phyloP scores from a whole-genome alignment of 202 grass and related monocot genomes.

The Setaria italica region DNA sequence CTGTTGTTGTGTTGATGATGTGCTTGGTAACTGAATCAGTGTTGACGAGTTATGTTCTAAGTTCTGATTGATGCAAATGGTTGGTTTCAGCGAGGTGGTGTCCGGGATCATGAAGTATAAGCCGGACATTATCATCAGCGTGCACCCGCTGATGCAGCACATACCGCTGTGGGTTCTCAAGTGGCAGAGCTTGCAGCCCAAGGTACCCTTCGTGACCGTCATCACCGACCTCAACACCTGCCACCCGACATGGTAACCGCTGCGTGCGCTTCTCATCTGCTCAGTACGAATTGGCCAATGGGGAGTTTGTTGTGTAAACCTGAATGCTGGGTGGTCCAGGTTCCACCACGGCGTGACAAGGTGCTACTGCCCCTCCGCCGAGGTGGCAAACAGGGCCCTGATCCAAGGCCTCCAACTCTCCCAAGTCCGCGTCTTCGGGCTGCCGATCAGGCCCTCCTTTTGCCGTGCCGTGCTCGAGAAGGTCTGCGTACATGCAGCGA shows the following conservation, averaged over 20 bases:
- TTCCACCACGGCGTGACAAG: slow-evolving; percentile 83
- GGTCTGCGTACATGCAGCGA: slow-evolving; percentile 31
- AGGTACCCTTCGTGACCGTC: slow-evolving; percentile 79
- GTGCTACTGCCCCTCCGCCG: slow-evolving; percentile 85
- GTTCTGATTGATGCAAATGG: background rate
- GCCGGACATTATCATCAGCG: slow-evolving; percentile 90
- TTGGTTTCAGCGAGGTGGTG: slow-evolving; percentile 66
- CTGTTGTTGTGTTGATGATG: background rate
- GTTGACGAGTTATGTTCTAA: background rate
- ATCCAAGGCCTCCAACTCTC: slow-evolving; percentile 66
- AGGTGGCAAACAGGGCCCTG: slow-evolving; percentile 73
- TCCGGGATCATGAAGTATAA: slow-evolving; percentile 88
- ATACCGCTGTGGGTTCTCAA: slow-evolving; percentile 96
- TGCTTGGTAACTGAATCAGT: background rate
- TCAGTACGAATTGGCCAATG: background rate
- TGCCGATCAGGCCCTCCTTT: slow-evolving; percentile 86
- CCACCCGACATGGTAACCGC: slow-evolving; percentile 82
- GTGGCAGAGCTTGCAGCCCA: slow-evolving; percentile 78
- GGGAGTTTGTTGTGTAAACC: background rate
- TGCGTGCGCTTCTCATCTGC: background rate
- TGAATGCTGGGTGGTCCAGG: slow-evolving; percentile 48
- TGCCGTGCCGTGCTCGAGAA: slow-evolving; percentile 75
- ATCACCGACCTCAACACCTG: slow-evolving; percentile 89
- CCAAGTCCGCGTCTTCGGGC: slow-evolving; percentile 72
- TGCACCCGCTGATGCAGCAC: slow-evolving; percentile 97